These are phyloP conservation scores for Salvia splendens DNA, from an alignment of 257 asterid genomes.

Conservation along the genomic window DNA sequence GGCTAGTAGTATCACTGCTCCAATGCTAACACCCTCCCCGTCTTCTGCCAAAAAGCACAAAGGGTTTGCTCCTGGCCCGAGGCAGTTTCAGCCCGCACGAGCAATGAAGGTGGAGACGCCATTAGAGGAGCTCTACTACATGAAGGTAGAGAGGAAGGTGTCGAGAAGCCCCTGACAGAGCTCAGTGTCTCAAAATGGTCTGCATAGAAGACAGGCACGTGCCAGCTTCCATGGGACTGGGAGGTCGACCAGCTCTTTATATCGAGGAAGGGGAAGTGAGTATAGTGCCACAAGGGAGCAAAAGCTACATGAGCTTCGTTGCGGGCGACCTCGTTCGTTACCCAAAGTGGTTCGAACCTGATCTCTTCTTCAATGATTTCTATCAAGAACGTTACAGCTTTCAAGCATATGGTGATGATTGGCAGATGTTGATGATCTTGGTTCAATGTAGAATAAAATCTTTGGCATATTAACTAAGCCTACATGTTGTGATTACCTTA, in stretches of 20 bases:
- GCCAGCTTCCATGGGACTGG: slow-evolving; percentile 98
- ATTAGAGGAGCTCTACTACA: slow-evolving; percentile 85
- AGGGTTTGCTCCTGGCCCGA: slow-evolving; percentile 9
- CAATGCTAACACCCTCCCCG: slow-evolving; percentile 43
- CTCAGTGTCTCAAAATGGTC: slow-evolving; percentile 83
- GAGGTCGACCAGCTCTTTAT: slow-evolving; percentile 88
- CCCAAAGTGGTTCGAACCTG: slow-evolving; percentile 98
- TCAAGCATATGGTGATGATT: slow-evolving; percentile 87
- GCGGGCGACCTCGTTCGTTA: slow-evolving; percentile 93
- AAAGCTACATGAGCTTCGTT: slow-evolving; percentile 68
- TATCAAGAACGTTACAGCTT: slow-evolving; percentile 88
- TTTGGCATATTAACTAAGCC: neutral
- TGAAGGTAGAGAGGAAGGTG: slow-evolving; percentile 75
- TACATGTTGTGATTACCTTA: no score
- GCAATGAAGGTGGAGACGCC: slow-evolving; percentile 72
- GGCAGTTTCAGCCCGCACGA: slow-evolving; percentile 32
- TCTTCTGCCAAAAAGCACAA: slow-evolving; percentile 34
- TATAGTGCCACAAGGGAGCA: slow-evolving; percentile 91
- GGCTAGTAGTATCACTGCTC: slow-evolving; percentile 50
- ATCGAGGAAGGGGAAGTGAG: slow-evolving; percentile 97
- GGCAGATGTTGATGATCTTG: slow-evolving; percentile 20
- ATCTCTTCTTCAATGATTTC: slow-evolving; percentile 79
- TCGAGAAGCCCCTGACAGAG: slow-evolving; percentile 61
- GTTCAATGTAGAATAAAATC: neutral
- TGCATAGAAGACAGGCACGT: slow-evolving; percentile 85